These are phyloP conservation scores for Botryobasidium botryosum DNA, from an alignment of 768 basidiomycete genomes.

Conservation along the genomic window DNA sequence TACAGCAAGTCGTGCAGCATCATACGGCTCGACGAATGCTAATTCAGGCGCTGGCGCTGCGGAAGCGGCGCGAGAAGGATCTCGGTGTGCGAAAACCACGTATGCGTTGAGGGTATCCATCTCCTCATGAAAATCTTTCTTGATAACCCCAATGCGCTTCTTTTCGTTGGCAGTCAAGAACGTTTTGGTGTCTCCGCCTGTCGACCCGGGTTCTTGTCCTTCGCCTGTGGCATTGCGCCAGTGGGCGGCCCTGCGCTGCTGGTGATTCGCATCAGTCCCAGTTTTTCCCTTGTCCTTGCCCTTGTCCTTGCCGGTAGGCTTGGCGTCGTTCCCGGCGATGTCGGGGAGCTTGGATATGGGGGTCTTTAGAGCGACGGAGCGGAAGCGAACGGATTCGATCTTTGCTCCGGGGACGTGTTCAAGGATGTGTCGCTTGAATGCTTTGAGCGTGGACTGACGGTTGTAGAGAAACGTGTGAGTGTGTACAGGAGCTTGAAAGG, in stretches of 20 bases:
- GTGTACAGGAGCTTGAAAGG: background rate
- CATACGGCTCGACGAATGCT: constrained; percentile 27
- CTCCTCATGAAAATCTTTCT: constrained; percentile 70
- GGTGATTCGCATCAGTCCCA: constrained; percentile 21
- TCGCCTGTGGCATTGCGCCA: constrained; percentile 11
- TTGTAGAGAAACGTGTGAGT: background rate
- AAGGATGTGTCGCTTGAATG: constrained; percentile 60
- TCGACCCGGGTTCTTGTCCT: background rate
- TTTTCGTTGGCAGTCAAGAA: constrained; percentile 73
- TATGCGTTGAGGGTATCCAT: constrained; percentile 74
- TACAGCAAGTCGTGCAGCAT: constrained; percentile 45
- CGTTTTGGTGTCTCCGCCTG: constrained; percentile 18
- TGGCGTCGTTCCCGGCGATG: constrained; percentile 19
- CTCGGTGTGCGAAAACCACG: constrained; percentile 66
- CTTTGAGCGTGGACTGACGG: constrained; percentile 51
- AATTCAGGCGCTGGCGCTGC: constrained; percentile 1
- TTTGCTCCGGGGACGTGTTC: constrained; percentile 53
- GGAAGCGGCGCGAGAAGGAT: background rate
- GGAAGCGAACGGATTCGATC: constrained; percentile 86
- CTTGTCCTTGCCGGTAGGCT: constrained; percentile 21
- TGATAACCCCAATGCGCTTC: constrained; percentile 88
- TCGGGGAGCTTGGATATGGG: constrained; percentile 51
- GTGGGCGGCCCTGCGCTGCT: constrained; percentile 10
- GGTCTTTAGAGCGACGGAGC: constrained; percentile 77
- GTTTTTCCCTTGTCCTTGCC: constrained; percentile 18